Evolutionary conservation across 768 basidiomycete species (phyloP).

Genomic region (Tylopilus vinaceipallidus): DNA sequence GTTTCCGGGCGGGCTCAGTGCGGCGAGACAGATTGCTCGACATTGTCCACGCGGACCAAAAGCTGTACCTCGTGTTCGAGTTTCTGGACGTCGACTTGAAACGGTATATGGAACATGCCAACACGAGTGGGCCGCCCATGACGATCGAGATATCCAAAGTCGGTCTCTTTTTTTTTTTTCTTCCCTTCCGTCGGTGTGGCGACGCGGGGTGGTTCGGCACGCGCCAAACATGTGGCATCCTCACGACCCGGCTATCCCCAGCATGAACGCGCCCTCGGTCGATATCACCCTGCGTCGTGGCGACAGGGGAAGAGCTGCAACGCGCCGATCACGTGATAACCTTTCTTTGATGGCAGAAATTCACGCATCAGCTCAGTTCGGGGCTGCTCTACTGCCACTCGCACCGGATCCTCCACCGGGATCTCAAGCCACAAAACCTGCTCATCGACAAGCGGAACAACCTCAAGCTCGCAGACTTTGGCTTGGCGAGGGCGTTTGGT

Average conservation of each 20-base stretch:
- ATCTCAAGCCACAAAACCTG: constrained; percentile 95
- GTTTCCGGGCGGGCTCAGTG: constrained; percentile 5
- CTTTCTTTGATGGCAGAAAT: constrained; percentile 63
- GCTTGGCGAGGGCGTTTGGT: constrained; percentile 93
- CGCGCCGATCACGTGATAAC: constrained; percentile 33
- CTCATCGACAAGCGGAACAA: constrained; percentile 88
- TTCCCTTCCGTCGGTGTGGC: too few relatives aligned
- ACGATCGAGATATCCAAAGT: constrained; percentile 79
- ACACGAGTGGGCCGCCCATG: constrained; percentile 68
- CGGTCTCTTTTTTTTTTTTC: too few relatives aligned
- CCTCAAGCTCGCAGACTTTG: constrained; percentile 95
- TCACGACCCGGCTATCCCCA: not conserved
- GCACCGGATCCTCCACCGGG: constrained; percentile 94
- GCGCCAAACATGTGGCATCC: too few relatives aligned
- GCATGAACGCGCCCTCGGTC: constrained; percentile 16
- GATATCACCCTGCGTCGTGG: constrained; percentile 22
- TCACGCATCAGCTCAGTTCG: constrained; percentile 88
- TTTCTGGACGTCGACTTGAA: constrained; percentile 97
- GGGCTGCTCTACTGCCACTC: constrained; percentile 95
- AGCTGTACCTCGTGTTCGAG: constrained; percentile 97
- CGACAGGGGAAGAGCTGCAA: constrained; percentile 17
- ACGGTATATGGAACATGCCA: constrained; percentile 91
- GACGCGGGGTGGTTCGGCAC: constrained; percentile 4
- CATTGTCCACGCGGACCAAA: constrained; percentile 96
- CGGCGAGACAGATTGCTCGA: constrained; percentile 72